Evolutionary conservation across 208 protist genomes (phyloP).

Genomic region (Tritrichomonas musculus): DNA sequence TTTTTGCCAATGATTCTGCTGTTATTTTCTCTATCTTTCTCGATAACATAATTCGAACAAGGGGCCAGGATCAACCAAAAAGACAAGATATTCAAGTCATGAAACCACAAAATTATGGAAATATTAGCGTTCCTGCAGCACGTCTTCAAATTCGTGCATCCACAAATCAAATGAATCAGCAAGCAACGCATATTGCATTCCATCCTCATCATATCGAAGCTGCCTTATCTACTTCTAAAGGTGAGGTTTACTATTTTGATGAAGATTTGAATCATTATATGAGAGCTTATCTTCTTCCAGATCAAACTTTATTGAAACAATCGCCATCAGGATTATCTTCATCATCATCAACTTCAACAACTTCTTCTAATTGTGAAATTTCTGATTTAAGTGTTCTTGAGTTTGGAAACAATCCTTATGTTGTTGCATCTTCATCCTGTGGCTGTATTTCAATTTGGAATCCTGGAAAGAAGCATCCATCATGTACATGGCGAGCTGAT

Average conservation of each 20-base stretch:
- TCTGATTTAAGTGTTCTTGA: not conserved
- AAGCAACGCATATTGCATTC: not conserved
- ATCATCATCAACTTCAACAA: too few relatives aligned
- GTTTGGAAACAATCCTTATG: not conserved
- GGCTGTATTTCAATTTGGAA: not conserved
- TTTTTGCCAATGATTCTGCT: not conserved
- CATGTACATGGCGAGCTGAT: not conserved
- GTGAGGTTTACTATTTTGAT: not conserved
- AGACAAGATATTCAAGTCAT: not conserved
- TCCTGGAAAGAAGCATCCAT: not conserved
- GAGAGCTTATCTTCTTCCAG: not conserved
- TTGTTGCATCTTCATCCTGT: not conserved
- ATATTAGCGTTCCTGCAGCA: not conserved
- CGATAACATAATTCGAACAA: not conserved
- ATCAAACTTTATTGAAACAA: too few relatives aligned
- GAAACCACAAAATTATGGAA: not conserved
- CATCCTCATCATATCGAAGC: not conserved
- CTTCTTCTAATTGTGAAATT: not conserved
- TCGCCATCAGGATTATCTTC: too few relatives aligned
- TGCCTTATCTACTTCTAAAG: not conserved
- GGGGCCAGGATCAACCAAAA: not conserved
- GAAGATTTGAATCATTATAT: not conserved
- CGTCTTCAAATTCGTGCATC: not conserved
- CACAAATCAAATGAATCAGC: not conserved
- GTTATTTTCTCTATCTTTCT: not conserved